phyloP scores from a whole-genome alignment of 345 rosid genomes.

The Psidium friedrichsthalianum region DNA sequence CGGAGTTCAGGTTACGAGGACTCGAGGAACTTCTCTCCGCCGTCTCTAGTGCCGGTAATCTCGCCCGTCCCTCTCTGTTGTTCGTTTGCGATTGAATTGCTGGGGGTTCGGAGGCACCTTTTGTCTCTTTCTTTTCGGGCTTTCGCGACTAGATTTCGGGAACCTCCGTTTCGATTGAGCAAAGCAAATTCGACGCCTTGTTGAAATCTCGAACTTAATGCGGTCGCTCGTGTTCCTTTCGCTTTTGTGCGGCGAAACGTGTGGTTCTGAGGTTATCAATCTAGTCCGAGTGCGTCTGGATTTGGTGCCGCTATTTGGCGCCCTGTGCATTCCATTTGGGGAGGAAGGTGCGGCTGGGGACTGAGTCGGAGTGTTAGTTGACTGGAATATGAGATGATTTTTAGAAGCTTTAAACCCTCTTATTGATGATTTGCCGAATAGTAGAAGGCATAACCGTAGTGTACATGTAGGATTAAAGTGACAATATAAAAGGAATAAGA shows the following conservation, averaged over 20 bases:
- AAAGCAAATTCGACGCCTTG: background rate
- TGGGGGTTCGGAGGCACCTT: background rate
- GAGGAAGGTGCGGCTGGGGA: background rate
- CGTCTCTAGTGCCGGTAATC: conserved; percentile 31
- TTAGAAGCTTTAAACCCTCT: background rate
- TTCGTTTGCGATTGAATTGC: background rate
- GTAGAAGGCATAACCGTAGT: background rate
- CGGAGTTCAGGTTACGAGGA: conserved; percentile 16
- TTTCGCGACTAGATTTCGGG: background rate
- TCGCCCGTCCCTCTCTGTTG: background rate
- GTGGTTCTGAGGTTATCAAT: background rate
- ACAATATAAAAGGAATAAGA: background rate
- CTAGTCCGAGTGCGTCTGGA: background rate
- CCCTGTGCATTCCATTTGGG: background rate
- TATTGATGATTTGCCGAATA: background rate
- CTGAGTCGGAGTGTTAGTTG: background rate
- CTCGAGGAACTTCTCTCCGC: conserved; percentile 11
- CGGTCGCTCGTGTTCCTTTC: background rate
- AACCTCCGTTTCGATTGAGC: background rate
- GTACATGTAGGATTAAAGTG: background rate
- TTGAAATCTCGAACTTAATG: rapidly evolving
- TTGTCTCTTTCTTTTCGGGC: background rate
- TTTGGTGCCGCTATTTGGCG: rapidly evolving
- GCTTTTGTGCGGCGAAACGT: background rate
- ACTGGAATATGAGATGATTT: background rate